phyloP scores from a whole-genome alignment of 306 rosid species.

The Begonia fuchsioides region DNA sequence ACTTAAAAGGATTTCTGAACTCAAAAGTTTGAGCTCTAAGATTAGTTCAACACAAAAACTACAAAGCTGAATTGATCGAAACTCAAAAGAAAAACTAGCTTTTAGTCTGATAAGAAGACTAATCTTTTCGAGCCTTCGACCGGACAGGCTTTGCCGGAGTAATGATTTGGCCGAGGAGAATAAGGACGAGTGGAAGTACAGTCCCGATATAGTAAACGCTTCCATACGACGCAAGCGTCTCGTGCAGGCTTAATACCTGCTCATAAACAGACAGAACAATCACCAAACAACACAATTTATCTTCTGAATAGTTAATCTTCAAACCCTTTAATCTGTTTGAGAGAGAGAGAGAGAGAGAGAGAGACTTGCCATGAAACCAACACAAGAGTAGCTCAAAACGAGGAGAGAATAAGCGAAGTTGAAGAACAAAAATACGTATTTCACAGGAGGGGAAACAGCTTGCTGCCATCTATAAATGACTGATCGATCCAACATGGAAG shows the following conservation, averaged over 20 bases:
- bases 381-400: conserved; percentile 82
- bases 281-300: conserved; percentile 8
- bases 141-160: conserved; percentile 56
- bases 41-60: no score
- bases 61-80: no score
- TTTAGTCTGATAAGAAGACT: conserved; percentile 8
- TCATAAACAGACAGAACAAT: conserved; percentile 8
- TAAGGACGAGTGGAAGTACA: conserved; percentile 39
- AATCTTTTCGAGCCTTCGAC: conserved; percentile 62
- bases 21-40: no score
- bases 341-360: conserved; percentile 2
- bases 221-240: conserved; percentile 70
- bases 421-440: conserved; percentile 38
- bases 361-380: conserved; percentile 76
- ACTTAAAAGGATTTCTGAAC: no score
- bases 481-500: conserved; percentile 37
- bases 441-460: conserved; percentile 41
- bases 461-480: conserved; percentile 95
- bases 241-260: conserved; percentile 79
- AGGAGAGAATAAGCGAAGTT: conserved; percentile 67
- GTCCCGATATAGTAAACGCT: conserved; percentile 81
- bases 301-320: no score
- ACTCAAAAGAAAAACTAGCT: no score
- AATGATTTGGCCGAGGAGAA: conserved; percentile 48
- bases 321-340: conserved; percentile 3